Evolutionary conservation across 2,329 filamentous ascomycete species (phyloP).

Genomic region (Paracoccidioides lutzii): DNA sequence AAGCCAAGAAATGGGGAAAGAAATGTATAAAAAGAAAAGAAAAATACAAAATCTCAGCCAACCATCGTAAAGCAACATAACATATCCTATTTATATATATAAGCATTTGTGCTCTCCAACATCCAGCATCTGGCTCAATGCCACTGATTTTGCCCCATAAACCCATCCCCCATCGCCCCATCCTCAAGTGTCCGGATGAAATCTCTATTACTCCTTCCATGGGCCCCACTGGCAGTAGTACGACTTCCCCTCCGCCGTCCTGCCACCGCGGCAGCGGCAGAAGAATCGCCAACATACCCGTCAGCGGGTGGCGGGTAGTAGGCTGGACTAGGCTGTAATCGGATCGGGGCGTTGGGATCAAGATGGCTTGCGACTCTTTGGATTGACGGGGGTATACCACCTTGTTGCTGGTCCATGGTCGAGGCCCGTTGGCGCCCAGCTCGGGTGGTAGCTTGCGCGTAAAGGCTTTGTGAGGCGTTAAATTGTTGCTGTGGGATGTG

Average conservation of each 20-base stretch:
- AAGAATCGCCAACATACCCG: slow-evolving; percentile 50
- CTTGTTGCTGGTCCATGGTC: slow-evolving; percentile 91
- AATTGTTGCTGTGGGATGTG: slow-evolving; percentile 60
- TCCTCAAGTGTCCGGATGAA: slow-evolving; percentile 94
- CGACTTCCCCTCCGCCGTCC: slow-evolving; percentile 66
- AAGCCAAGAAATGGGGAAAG: too few species aligned
- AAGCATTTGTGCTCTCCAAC: not conserved
- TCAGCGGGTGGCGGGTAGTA: slow-evolving; percentile 93
- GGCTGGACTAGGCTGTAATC: slow-evolving; percentile 85
- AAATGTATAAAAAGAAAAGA: not conserved
- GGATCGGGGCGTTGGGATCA: slow-evolving; percentile 85
- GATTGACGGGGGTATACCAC: slow-evolving; percentile 80
- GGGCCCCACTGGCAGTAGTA: slow-evolving; percentile 33
- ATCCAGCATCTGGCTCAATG: slow-evolving; percentile 31
- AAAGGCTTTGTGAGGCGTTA: slow-evolving; percentile 57
- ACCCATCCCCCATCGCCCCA: slow-evolving; percentile 84
- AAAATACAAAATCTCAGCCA: not conserved
- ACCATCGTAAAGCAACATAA: not conserved
- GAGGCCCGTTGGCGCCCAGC: slow-evolving; percentile 77
- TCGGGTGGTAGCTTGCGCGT: slow-evolving; percentile 61
- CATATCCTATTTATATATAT: not conserved
- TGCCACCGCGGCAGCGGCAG: slow-evolving; percentile 48
- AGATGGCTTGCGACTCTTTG: slow-evolving; percentile 93
- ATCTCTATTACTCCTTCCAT: slow-evolving; percentile 50
- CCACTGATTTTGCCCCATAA: slow-evolving; percentile 66